A percentile compares a stretch with the other conserved stretches of the same genome.
These are phyloP conservation scores for Curvularia lunata DNA, from an alignment of 2,329 filamentous ascomycete genomes.

Conservation along the genomic window DNA sequence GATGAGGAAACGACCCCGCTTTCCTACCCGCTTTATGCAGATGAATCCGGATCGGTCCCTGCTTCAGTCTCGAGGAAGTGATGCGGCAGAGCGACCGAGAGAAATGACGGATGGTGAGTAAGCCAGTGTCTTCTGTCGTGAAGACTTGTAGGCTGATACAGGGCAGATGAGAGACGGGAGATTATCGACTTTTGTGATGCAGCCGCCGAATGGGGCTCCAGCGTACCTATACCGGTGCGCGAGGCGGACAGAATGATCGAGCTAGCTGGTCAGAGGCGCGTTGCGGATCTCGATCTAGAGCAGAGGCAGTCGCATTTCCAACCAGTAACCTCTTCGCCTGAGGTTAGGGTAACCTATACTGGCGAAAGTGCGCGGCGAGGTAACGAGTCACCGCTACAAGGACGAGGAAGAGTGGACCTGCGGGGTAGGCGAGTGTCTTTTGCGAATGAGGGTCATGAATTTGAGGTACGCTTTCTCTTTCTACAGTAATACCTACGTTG, in stretches of 20 bases:
- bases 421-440: not conserved
- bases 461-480: not conserved
- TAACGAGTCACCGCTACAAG: not conserved
- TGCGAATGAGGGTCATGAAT: not conserved
- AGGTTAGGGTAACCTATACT: not conserved
- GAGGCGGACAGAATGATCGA: constrained; percentile 29
- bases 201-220: constrained; percentile 37
- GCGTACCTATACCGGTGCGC: constrained; percentile 26
- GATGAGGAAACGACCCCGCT: constrained; percentile 33
- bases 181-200: constrained; percentile 37
- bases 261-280: constrained; percentile 23
- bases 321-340: not conserved
- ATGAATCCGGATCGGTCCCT: constrained; percentile 26
- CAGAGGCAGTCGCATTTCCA: not conserved
- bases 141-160: not conserved
- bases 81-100: not conserved
- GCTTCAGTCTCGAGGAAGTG: not conserved
- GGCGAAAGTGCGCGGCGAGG: not conserved
- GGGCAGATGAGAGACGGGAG: constrained; percentile 17
- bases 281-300: constrained; percentile 20
- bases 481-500: not conserved
- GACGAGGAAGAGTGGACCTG: not conserved
- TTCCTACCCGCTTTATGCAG: constrained; percentile 30
- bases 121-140: not conserved
- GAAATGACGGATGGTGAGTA: constrained; percentile 29